phyloP scores from a whole-genome alignment of 2,329 filamentous ascomycete species.

The Ceratocystis huliohia region DNA sequence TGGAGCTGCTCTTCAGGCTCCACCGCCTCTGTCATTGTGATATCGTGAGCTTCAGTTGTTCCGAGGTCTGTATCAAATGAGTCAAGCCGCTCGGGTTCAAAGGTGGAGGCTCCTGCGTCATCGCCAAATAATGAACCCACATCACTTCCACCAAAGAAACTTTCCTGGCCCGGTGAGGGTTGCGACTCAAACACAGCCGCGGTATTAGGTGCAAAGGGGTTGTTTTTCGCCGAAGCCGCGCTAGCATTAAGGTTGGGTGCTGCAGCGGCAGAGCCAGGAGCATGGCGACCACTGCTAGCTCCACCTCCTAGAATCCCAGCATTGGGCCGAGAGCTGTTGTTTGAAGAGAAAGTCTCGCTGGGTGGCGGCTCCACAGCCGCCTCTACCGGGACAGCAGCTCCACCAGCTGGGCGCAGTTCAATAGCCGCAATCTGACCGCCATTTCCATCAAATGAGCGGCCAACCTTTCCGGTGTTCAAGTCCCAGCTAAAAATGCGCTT shows the following conservation, averaged over 20 bases:
- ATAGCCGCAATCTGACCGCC: slow-evolving; percentile 79
- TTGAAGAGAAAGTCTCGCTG: slow-evolving; percentile 64
- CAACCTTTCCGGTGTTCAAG: slow-evolving; percentile 67
- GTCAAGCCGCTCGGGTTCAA: slow-evolving; percentile 50
- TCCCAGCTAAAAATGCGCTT: slow-evolving; percentile 94
- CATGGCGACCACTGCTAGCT: slow-evolving; percentile 22
- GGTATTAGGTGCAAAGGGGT: slow-evolving; percentile 15
- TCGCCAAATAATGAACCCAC: slow-evolving; percentile 83
- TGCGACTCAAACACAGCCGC: slow-evolving; percentile 31
- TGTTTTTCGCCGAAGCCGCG: slow-evolving; percentile 1
- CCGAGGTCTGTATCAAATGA: slow-evolving; percentile 47
- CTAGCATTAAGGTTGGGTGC: neutral
- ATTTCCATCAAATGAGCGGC: slow-evolving; percentile 62
- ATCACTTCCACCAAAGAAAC: slow-evolving; percentile 68
- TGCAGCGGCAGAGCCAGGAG: slow-evolving; percentile 27
- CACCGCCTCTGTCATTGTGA: neutral
- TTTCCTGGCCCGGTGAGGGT: slow-evolving; percentile 61
- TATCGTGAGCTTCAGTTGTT: slow-evolving; percentile 48
- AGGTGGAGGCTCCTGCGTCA: slow-evolving; percentile 33
- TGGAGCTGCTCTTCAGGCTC: slow-evolving; percentile 27
- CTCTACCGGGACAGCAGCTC: slow-evolving; percentile 61
- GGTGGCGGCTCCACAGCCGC: slow-evolving; percentile 28
- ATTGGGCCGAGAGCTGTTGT: slow-evolving; percentile 32
- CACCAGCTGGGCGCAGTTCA: slow-evolving; percentile 68
- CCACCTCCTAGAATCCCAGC: slow-evolving; percentile 26